These are phyloP conservation scores for Eimeria acervulina DNA, from an alignment of 169 alveolate genomes.

Conservation along the genomic window DNA sequence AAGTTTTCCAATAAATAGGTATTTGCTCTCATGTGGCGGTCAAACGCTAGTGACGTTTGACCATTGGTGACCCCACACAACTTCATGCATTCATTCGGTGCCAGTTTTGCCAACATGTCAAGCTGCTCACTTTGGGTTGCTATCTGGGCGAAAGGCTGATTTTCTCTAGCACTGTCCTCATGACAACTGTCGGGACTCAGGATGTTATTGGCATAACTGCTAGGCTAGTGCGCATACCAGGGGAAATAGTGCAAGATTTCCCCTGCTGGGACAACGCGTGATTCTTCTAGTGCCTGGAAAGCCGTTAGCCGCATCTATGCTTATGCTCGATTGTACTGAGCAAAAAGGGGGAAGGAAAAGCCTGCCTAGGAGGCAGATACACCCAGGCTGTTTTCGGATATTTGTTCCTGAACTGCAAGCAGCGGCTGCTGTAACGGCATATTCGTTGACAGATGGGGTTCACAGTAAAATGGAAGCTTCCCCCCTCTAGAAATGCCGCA, in stretches of 20 bases:
- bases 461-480: not conserved
- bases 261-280: not conserved
- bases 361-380: not conserved
- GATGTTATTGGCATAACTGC: not conserved
- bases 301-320: too few relatives aligned
- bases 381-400: not conserved
- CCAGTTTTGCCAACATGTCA: not conserved
- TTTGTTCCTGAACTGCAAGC: not conserved
- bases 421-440: not conserved
- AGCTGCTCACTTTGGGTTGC: not conserved
- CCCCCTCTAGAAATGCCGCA: not conserved
- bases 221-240: not conserved
- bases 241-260: not conserved
- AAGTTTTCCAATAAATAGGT: not conserved
- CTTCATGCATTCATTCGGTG: not conserved
- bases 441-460: not conserved
- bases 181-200: not conserved
- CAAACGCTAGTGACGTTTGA: not conserved
- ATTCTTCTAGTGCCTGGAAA: not conserved
- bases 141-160: not conserved
- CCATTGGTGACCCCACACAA: constrained; percentile 50
- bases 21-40: not conserved
- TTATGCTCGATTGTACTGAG: too few relatives aligned
- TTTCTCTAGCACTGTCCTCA: not conserved
- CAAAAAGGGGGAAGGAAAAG: not conserved